Evolutionary conservation across 345 rosid genomes (phyloP).

Genomic region (Barbarea vulgaris): DNA sequence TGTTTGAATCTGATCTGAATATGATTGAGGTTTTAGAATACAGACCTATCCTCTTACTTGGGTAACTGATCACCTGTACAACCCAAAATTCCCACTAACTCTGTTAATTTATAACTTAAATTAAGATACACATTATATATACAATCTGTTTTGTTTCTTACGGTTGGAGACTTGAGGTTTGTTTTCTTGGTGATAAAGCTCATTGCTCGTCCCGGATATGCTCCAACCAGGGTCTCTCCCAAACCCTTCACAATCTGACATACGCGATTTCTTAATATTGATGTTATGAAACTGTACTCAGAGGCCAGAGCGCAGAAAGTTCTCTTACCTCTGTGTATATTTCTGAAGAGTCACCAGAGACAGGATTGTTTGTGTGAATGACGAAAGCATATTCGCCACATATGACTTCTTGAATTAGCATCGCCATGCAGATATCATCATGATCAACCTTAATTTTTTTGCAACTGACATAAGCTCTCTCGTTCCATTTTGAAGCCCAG

Average conservation of each 20-base stretch:
- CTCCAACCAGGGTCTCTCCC: conserved; percentile 96
- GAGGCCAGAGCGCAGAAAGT: background rate
- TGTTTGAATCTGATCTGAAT: conserved; percentile 94
- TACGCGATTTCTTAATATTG: background rate
- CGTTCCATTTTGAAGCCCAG: conserved; percentile 99
- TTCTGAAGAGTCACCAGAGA: conserved; percentile 82
- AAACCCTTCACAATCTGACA: conserved; percentile 87
- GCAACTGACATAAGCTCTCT: conserved; percentile 92
- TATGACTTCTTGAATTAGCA: conserved; percentile 87
- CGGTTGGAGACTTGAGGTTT: conserved; percentile 76
- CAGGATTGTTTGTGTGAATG: conserved; percentile 96
- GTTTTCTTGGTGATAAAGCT: conserved; percentile 87
- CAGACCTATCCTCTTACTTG: conserved; percentile 91
- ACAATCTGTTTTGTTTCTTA: conserved; percentile 37
- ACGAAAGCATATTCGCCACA: conserved; percentile 97
- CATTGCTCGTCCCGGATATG: conserved; percentile 95
- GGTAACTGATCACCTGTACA: conserved; percentile 75
- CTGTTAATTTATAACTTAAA: background rate
- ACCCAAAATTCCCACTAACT: background rate
- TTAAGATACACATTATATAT: background rate
- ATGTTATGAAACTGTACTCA: background rate
- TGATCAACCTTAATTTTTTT: conserved; percentile 76
- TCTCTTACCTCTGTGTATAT: conserved; percentile 83
- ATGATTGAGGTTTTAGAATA: conserved; percentile 84
- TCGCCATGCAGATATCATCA: conserved; percentile 92